These are phyloP conservation scores for Candida michaelii DNA, from an alignment of 805 yeast species.

Conservation along the genomic window DNA sequence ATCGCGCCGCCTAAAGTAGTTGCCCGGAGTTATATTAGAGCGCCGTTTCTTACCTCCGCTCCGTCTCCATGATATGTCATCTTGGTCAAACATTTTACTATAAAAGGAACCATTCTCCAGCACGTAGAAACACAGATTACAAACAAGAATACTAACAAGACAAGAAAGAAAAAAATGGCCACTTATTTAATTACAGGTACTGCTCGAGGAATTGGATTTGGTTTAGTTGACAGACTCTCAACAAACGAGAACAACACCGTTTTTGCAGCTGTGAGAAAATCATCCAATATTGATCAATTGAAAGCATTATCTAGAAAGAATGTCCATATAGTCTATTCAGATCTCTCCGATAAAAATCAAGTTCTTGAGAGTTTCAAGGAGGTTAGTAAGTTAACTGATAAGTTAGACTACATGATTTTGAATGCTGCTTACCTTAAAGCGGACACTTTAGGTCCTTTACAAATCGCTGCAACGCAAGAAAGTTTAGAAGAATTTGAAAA, in stretches of 20 bases:
- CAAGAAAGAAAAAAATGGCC: too few species aligned
- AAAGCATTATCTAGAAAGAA: not conserved
- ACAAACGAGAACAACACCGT: conserved; percentile 27
- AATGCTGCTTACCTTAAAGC: not conserved
- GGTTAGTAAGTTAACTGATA: not conserved
- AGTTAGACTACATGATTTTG: conserved; percentile 3
- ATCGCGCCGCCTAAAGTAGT: too few species aligned
- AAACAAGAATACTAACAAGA: too few species aligned
- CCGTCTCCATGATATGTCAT: too few species aligned
- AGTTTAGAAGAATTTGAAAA: conserved; percentile 1
- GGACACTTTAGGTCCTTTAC: not conserved
- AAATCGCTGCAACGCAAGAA: not conserved
- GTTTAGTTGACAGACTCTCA: conserved; percentile 26
- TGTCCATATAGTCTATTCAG: not conserved
- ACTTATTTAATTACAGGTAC: conserved; percentile 33
- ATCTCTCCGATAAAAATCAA: not conserved
- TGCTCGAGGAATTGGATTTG: conserved; percentile 44
- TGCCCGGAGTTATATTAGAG: too few species aligned
- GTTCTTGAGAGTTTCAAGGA: not conserved
- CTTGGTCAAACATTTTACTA: too few species aligned
- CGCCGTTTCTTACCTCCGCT: too few species aligned
- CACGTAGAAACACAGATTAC: too few species aligned
- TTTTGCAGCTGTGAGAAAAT: conserved; percentile 39
- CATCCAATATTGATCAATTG: not conserved
- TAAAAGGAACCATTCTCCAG: too few species aligned